Evolutionary conservation across 1,139 yeast species (phyloP).

Genomic region (Yamadazyma sp.): DNA sequence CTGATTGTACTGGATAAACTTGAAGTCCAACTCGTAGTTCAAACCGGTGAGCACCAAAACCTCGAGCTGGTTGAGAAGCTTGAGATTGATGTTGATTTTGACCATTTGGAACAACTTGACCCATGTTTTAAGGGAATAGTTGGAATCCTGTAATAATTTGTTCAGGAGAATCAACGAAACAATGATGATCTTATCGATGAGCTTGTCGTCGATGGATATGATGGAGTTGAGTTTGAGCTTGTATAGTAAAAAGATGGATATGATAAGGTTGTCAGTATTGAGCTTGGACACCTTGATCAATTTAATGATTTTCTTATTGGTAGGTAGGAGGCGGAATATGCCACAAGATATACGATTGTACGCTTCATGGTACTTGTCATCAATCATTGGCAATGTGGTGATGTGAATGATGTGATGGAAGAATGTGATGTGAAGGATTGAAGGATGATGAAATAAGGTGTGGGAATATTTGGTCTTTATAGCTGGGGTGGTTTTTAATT

Average conservation of each 20-base stretch:
- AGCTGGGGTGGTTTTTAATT: not conserved
- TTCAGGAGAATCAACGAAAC: constrained; percentile 46
- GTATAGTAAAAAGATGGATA: constrained; percentile 31
- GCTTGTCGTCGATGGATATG: constrained; percentile 12
- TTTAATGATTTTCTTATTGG: constrained; percentile 10
- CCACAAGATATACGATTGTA: constrained; percentile 6
- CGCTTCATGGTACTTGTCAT: constrained; percentile 5
- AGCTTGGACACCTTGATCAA: constrained; percentile 25
- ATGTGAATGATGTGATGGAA: no score
- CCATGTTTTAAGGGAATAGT: constrained; percentile 57
- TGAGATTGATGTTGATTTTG: constrained; percentile 13
- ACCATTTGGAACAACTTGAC: constrained; percentile 17
- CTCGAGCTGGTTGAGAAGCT: constrained; percentile 26
- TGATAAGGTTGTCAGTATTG: constrained; percentile 28
- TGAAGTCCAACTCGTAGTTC: constrained; percentile 30
- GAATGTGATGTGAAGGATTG: no score
- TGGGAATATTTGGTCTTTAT: not conserved
- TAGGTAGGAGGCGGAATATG: constrained; percentile 7
- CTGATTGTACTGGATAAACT: constrained; percentile 20
- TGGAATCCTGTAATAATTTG: constrained; percentile 51
- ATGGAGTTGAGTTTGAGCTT: constrained; percentile 24
- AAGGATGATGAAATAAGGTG: not conserved
- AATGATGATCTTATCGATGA: constrained; percentile 28
- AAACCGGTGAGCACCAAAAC: constrained; percentile 29
- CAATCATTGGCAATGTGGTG: not conserved